Base-by-base conservation (phyloP, 306 rosid species). In the Sesbania bispinosa region DNA sequence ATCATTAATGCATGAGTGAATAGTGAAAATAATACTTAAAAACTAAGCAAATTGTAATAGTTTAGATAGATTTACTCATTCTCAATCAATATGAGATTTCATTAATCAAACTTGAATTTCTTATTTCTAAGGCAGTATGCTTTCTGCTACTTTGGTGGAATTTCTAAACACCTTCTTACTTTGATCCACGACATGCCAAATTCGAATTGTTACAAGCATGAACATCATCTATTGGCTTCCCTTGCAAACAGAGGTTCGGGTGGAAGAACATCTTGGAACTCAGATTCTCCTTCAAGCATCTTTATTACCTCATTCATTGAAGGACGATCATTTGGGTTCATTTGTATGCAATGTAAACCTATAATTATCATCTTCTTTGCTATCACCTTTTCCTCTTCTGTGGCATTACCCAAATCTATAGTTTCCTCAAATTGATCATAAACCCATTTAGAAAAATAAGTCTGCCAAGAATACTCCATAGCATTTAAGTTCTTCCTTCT, bases 201-300 rank as follows among this genome's bases (percentile, higher is more conserved):
- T n/a, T n/a, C n/a, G n/a, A n/a, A n/a, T n/a, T n/a, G n/a, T n/a
- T n/a, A n/a, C n/a, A n/a, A n/a, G n/a, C n/a, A n/a, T n/a, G 20
- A 55, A 5, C 62, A 24, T 59, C 26, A 33, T 35, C 14, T 18
- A n/a, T n/a, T 38, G 19, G 15, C 68, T 11, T 38, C 15, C 68
- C 15, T 6, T 38, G 33, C 33, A 11, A 39, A 23, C 16, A 52
- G 26, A 16, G 59, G 72, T 29, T 66, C 19, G 2, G 19, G 11
- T 29, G 29, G 59, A 11, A 47, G 57, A 65, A 27, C 39, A 36
- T 67, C 47, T 50, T 21, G 16, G 3, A 23, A 2, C 8, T 50
- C 62, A 50, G 6, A 61, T 18, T 52, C 39, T 69, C 66, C 66
- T 39, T 70, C 54, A 70, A 54, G 75, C 75, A 70, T 70, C 43